Evolutionary conservation across 2,329 filamentous ascomycete genomes (phyloP).

Genomic region (Apiospora aurea): DNA sequence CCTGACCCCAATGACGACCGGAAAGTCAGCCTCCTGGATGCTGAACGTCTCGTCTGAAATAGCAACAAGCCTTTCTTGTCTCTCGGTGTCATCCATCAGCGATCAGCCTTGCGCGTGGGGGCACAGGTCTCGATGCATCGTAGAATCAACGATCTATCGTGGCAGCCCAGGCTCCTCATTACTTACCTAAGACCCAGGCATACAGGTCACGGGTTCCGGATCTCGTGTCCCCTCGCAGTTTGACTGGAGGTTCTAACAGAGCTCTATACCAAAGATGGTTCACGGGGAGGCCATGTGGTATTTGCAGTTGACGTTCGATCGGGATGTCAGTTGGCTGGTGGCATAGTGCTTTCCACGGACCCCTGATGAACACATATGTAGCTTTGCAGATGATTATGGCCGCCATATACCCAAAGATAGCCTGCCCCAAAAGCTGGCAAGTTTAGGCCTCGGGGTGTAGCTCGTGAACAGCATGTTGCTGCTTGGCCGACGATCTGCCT

Average conservation of each 20-base stretch:
- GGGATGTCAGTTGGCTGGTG: background rate
- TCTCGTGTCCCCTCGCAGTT: background rate
- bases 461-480: background rate
- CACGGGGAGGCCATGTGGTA: background rate
- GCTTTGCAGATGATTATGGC: background rate
- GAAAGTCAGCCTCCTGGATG: slow-evolving; percentile 6
- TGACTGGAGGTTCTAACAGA: background rate
- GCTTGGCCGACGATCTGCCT: background rate
- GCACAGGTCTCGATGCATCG: background rate
- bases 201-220: background rate
- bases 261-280: background rate
- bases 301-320: background rate
- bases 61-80: background rate
- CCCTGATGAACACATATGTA: background rate
- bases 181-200: background rate
- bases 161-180: background rate
- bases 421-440: background rate
- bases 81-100: background rate
- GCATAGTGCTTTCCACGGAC: background rate
- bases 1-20: background rate
- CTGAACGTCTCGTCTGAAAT: background rate
- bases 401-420: background rate
- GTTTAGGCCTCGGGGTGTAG: background rate
- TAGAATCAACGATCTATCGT: slow-evolving; percentile 5
- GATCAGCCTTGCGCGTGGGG: slow-evolving; percentile 12